Evolutionary conservation across 2,329 filamentous ascomycete genomes (phyloP), one percentile per base, ranked within the genome.

Genomic region (Geosmithia flava): DNA sequence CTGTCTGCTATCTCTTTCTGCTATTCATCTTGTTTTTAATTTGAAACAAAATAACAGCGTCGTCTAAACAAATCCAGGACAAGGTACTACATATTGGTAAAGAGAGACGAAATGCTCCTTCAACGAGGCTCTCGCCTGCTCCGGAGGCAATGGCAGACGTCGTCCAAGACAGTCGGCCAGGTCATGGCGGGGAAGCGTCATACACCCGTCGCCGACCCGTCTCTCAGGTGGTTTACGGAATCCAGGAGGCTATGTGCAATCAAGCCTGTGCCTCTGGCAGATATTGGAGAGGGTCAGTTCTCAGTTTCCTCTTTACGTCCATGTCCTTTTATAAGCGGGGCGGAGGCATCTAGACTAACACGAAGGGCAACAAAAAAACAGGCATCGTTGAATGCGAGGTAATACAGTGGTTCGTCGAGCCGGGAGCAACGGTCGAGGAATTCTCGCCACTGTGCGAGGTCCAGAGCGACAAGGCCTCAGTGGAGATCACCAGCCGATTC

Each of bases 341-440:
- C n/a, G 33, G 16, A n/a, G n/a, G 6, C 33, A 37, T 16, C 10
- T 37, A 3, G 19, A 20, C 20, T 44, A 44, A 20, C 42, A 20
- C 29, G 6, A 7, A 11, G 41, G 8, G 23, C 8, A 27, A n/a
- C n/a, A 27, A 27, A 4, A 27, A 4, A 17, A 42, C 57, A 93
- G 93, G 93, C 48, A 98, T 97, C 59, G 90, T 93, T 62, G 93
- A 98, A 69, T 95, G 93, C 61, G 93, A 98, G 67, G 87, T 98
- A 59, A 97, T 97, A 59, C 93, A 98, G 71, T 98, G 93, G 93
- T 98, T 97, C 64, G 91, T 98, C 55, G 85, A 96, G 68, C 89
- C 94, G 46, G 91, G 90, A 50, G 93, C 93, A 37, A 83, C 86
- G 50, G 90, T 98, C 57, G 90, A 98, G 70, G 91, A 98, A 70